Evolutionary conservation across 805 yeast genomes (phyloP), one percentile per base, ranked within the genome.

Genomic region (Cyberlindnera meyerae): DNA sequence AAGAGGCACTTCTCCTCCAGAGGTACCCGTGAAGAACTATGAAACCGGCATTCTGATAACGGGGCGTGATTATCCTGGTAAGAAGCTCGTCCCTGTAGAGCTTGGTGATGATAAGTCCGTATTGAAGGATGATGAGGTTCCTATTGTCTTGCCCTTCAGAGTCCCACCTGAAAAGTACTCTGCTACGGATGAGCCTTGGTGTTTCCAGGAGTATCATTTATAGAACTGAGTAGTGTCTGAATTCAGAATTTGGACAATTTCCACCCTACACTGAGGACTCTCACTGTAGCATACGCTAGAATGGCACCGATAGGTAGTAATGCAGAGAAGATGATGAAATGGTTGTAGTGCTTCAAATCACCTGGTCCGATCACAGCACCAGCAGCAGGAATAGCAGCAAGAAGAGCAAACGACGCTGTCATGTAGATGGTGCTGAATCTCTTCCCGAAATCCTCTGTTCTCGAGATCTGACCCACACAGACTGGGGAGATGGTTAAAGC

Each of bases 381-480:
- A 0, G 76, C 70, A 15, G 68, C 55, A 5, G 79, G 79, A 27
- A 74, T 61, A 18, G 70, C 67, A 2, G 66, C 61, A 20, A 75
- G 57, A 27, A 68, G 64, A 9, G 68, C 71, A 45, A 76, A 67
- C 2, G 83, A 70, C 8, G 75, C 78, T 46, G 73, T 57, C 33
- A 73, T 71, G 51, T 77, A 79, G 55, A 75, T 68, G 4, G 77
- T 70, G 8, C 77, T 71, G 49, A 72, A 73, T 27, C 75, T 65
- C 46, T 65, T 67, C 15, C 80, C 80, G 53, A 71, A 73, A 36
- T 62, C 68, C 29, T 70, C 70, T 4, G 71, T 67, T 32, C 69
- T 68, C 11, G 78, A 71, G 25, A 77, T 74, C 40, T 75, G 76
- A 0, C 77, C 79, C 38, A 75, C 63, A 43, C 80, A 73, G 4